Percentiles rank a stretch among this genome's conserved stretches.
These are phyloP conservation scores for Trichosporon ovoides DNA, from an alignment of 1,284 basidiomycete species.

Conservation along the genomic window DNA sequence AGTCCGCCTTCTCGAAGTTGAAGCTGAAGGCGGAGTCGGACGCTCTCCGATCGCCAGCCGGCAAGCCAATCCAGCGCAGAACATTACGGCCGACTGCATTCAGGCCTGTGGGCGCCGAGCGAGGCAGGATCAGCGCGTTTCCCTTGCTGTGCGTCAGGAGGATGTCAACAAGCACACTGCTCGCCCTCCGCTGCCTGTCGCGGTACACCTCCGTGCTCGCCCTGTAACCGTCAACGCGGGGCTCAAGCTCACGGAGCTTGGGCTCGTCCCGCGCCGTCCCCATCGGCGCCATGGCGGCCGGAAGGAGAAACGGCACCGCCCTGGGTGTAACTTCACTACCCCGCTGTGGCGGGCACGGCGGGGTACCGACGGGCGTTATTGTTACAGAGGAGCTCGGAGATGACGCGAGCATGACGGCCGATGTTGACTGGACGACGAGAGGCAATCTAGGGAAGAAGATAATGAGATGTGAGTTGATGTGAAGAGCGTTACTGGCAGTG, in stretches of 20 bases:
- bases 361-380: no score
- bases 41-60: not conserved
- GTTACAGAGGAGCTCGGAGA: no score
- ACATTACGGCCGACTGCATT: not conserved
- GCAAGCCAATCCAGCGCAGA: not conserved
- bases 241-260: not conserved
- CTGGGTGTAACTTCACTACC: no score
- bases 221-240: not conserved
- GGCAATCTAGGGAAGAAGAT: no score
- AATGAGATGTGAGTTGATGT: no score
- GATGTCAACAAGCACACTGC: not conserved
- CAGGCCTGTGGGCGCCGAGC: not conserved
- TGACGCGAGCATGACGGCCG: no score
- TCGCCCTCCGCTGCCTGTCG: not conserved
- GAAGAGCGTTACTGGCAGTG: no score
- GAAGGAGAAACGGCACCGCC: not conserved
- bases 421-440: no score
- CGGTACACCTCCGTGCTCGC: not conserved
- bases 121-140: not conserved
- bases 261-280: not conserved
- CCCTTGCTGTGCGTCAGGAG: not conserved
- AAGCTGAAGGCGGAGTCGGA: not conserved
- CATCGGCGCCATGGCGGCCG: not conserved
- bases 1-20: not conserved
- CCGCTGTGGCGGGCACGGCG: not conserved